phyloP scores from a whole-genome alignment of 2,329 filamentous ascomycete genomes.

The Tolypocladium guangdongense region DNA sequence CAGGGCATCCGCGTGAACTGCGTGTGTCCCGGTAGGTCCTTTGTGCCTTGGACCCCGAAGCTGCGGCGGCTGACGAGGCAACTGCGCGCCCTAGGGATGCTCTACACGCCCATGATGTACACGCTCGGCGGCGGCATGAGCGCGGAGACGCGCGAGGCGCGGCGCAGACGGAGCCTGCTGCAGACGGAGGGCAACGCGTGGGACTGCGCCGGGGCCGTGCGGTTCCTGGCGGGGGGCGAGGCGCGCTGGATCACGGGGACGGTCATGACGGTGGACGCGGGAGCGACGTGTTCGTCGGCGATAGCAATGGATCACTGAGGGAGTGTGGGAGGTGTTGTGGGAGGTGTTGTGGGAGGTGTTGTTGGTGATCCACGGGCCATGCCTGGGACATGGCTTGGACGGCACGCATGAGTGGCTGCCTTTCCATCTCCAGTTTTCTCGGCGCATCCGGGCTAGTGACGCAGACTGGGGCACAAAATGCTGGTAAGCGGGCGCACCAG shows the following conservation, averaged over 20 bases:
- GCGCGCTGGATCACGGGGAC: slow-evolving; percentile 33
- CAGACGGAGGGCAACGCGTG: slow-evolving; percentile 31
- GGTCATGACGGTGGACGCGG: slow-evolving; percentile 30
- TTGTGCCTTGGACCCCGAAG: too few species aligned
- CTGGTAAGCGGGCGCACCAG: too few species aligned
- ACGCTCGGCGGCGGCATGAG: slow-evolving; percentile 22
- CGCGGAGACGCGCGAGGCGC: slow-evolving; percentile 23
- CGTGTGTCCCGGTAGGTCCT: slow-evolving; percentile 28
- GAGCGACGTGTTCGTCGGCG: slow-evolving; percentile 17
- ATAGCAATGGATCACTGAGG: slow-evolving; percentile 1
- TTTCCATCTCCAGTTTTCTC: too few species aligned
- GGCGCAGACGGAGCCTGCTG: slow-evolving; percentile 26
- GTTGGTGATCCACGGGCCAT: too few species aligned
- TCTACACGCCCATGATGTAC: slow-evolving; percentile 37
- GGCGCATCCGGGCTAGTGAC: too few species aligned
- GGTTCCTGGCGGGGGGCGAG: slow-evolving; percentile 28
- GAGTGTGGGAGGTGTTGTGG: neutral
- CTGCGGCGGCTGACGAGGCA: too few species aligned
- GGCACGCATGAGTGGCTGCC: too few species aligned
- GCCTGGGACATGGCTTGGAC: too few species aligned
- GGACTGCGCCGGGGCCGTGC: slow-evolving; percentile 28
- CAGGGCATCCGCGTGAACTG: slow-evolving; percentile 38
- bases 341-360: too few species aligned
- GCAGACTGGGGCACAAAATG: too few species aligned
- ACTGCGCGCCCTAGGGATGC: slow-evolving; percentile 18